phyloP scores from a whole-genome alignment of 2,329 filamentous ascomycete genomes.

The Diaporthe citri region DNA sequence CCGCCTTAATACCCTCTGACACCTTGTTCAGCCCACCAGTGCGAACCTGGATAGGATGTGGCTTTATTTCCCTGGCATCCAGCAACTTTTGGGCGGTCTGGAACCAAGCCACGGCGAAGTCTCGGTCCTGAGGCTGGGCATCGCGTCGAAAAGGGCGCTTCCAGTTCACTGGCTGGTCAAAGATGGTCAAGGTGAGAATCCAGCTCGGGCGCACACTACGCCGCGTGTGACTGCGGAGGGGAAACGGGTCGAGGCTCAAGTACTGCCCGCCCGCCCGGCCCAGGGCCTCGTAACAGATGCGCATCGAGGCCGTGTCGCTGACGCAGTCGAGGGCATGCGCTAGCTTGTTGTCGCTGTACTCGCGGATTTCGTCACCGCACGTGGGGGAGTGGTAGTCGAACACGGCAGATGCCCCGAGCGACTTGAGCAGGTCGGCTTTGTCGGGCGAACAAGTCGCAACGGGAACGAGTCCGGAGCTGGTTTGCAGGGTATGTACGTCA shows the following conservation, averaged over 20 bases:
- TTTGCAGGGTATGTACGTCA: not conserved
- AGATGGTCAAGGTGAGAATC: slow-evolving; percentile 12
- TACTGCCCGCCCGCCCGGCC: slow-evolving; percentile 50
- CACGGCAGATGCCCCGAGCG: slow-evolving; percentile 53
- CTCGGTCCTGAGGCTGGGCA: not conserved
- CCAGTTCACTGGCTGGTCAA: slow-evolving; percentile 16
- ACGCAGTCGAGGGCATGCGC: slow-evolving; percentile 55
- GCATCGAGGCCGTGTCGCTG: slow-evolving; percentile 46
- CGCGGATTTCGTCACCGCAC: slow-evolving; percentile 48
- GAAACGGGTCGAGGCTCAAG: slow-evolving; percentile 17
- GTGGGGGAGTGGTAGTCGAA: slow-evolving; percentile 54
- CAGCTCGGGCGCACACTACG: not conserved
- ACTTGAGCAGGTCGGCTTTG: slow-evolving; percentile 52
- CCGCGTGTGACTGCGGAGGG: too few relatives aligned
- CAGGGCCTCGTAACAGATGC: slow-evolving; percentile 53
- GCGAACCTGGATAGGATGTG: slow-evolving; percentile 22
- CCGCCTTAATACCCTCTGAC: slow-evolving; percentile 9
- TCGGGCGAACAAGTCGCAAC: slow-evolving; percentile 42
- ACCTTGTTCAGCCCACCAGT: slow-evolving; percentile 16
- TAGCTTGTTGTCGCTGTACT: slow-evolving; percentile 54
- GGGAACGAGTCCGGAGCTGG: slow-evolving; percentile 35
- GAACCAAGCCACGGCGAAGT: slow-evolving; percentile 10
- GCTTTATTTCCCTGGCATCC: slow-evolving; percentile 25
- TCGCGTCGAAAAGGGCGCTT: not conserved
- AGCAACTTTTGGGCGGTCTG: not conserved